Base-by-base conservation (phyloP, 495 filamentous ascomycete species). In the Talaromyces nanjingensis region DNA sequence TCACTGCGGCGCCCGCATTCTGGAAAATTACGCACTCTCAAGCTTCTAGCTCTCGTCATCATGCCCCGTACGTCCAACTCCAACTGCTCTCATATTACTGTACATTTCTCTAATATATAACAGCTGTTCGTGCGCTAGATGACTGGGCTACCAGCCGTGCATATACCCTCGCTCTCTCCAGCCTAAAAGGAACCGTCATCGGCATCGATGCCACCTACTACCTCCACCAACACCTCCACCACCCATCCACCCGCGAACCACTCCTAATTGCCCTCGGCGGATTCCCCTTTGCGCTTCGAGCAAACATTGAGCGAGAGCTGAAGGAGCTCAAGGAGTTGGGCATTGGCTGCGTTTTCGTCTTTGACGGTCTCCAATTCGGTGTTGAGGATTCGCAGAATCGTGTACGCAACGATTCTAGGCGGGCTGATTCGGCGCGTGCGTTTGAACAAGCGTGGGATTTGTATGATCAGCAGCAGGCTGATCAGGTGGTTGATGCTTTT, bases 131-230 rank as follows among this genome's bases (percentile, higher is more conserved):
- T 71, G 74, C 79, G 37, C 81, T 89, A 65, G 86, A 89, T 68
- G 79, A 80, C 56, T 88, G 85, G 85, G 73, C 71, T 60, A 73
- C 77, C 59, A 71, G 71, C 66, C 79, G 83, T 61, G 76, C 78
- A 63, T 80, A 84, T 61, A 79, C 78, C 34, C 80, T 85, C 59
- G 79, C 82, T 52, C 76, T 90, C 64, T 84, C 86, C 27, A 78
- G 82, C 52, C 80, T 97, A 64, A 86, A 89, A 70, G 89, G 86
- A 66, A 81, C 83, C 45, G 81, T 86, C 25, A 81, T 97, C 66
- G 92, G 87, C 66, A 88, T 99, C 67, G 96, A 99, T 79, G 94
- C 92, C 39, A 86, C 89, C 29, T 86, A 94, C 75, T 99, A 93
- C 76, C 84, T 98, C 60, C 81, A 86, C 67, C 86, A 86, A 8